phyloP scores from a whole-genome alignment of 371 early-diverging fungal species.

The Mucor irregularis region DNA sequence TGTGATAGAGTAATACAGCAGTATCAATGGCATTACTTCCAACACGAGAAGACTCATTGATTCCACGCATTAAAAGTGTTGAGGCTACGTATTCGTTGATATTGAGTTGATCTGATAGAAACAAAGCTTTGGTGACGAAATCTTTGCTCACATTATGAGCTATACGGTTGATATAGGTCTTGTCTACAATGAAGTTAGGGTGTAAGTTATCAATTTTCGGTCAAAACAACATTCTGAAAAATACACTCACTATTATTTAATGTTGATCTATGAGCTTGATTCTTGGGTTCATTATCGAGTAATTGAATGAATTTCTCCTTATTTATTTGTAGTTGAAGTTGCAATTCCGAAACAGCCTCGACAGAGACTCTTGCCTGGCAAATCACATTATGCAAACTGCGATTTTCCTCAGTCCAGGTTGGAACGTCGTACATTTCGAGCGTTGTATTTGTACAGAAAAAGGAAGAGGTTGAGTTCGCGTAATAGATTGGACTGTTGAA shows the following conservation, averaged over 20 bases:
- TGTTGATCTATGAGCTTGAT: conserved; percentile 43
- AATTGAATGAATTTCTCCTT: conserved; percentile 40
- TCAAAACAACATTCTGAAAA: not conserved
- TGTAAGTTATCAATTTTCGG: too few relatives aligned
- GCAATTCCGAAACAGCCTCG: conserved; percentile 14
- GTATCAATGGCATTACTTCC: conserved; percentile 65
- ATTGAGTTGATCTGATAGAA: conserved; percentile 78
- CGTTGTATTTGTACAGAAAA: too few relatives aligned
- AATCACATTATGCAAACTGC: conserved; percentile 27
- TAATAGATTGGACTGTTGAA: too few relatives aligned
- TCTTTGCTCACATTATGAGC: conserved; percentile 65
- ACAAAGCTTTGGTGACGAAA: conserved; percentile 65
- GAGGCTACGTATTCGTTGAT: conserved; percentile 82
- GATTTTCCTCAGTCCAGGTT: conserved; percentile 29
- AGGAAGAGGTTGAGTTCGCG: too few relatives aligned
- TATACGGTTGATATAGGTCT: conserved; percentile 54
- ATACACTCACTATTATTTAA: conserved; percentile 51
- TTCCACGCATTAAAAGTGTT: conserved; percentile 67
- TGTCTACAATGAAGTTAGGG: conserved; percentile 23
- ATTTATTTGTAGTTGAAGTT: conserved; percentile 30
- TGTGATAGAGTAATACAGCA: conserved; percentile 69
- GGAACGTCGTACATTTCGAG: conserved; percentile 12
- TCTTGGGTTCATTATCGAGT: conserved; percentile 52
- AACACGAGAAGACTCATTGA: conserved; percentile 47
- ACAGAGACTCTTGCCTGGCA: conserved; percentile 34